phyloP scores from a whole-genome alignment of 768 basidiomycete genomes.

The Rhizopogon vulgaris region DNA sequence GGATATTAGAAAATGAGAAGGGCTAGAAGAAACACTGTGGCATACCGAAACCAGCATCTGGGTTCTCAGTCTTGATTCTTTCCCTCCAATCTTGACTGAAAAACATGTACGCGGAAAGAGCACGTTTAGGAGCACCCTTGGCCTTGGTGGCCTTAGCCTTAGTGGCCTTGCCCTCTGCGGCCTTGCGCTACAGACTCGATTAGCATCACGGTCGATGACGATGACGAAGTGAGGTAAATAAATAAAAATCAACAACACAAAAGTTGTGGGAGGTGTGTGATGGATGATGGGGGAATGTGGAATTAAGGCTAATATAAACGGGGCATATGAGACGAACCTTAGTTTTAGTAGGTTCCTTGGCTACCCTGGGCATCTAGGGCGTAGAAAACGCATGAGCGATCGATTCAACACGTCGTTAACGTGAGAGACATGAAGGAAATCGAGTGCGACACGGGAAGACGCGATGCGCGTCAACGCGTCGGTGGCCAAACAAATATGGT shows the following conservation, averaged over 20 bases:
- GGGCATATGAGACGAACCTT: slow-evolving; percentile 42
- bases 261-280: neutral
- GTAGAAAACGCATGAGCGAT: slow-evolving; percentile 27
- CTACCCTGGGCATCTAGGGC: slow-evolving; percentile 52
- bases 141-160: slow-evolving; percentile 77
- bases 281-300: neutral
- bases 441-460: slow-evolving; percentile 13
- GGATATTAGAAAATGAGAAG: neutral
- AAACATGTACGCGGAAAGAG: slow-evolving; percentile 98
- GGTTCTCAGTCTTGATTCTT: slow-evolving; percentile 93
- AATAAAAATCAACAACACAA: neutral
- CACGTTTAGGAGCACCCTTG: slow-evolving; percentile 66
- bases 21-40: neutral
- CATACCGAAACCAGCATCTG: slow-evolving; percentile 87
- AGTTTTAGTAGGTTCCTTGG: slow-evolving; percentile 62
- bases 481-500: slow-evolving; percentile 30
- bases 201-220: slow-evolving; percentile 7
- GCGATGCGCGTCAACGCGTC: slow-evolving; percentile 32
- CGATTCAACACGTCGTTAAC: slow-evolving; percentile 34
- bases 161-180: slow-evolving; percentile 44
- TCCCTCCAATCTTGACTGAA: slow-evolving; percentile 96
- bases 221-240: neutral
- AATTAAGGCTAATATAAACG: slow-evolving; percentile 3
- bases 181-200: slow-evolving; percentile 52
- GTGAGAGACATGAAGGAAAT: slow-evolving; percentile 13